Evolutionary conservation across 305 asterid genomes (phyloP).

Genomic region (Nicotiana rustica): DNA sequence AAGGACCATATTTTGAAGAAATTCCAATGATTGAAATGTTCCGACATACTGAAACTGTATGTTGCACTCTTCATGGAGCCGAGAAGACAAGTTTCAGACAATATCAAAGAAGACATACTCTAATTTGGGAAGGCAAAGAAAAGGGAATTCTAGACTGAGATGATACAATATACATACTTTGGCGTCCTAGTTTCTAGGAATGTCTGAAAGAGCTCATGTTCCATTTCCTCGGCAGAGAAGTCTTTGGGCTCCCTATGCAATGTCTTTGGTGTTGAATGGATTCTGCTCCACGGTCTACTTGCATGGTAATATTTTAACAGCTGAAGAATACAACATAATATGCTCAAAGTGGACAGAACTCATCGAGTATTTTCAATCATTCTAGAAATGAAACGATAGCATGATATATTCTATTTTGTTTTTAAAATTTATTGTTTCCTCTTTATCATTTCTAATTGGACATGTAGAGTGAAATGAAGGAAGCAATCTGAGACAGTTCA

Average conservation of each 20-base stretch:
- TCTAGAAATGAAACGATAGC: background rate
- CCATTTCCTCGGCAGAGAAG: constrained; percentile 58
- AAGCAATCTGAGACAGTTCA: background rate
- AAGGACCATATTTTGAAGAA: too few species aligned
- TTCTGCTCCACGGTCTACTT: constrained; percentile 71
- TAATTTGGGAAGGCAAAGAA: background rate
- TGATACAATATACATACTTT: constrained; percentile 50
- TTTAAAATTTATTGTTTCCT: background rate
- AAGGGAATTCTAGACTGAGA: background rate
- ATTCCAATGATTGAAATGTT: background rate
- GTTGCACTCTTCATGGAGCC: background rate
- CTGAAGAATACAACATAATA: constrained; percentile 46
- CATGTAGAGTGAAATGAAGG: background rate
- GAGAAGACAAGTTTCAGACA: background rate
- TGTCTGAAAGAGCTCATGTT: constrained; percentile 53
- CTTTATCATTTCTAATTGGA: background rate
- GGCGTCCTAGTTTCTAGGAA: constrained; percentile 53
- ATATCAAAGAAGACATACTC: constrained; percentile 13
- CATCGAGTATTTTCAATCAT: background rate
- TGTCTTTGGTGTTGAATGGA: constrained; percentile 43
- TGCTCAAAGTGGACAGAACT: constrained; percentile 18
- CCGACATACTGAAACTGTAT: background rate
- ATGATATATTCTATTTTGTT: background rate
- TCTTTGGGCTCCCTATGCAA: constrained; percentile 50
- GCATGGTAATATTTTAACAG: constrained; percentile 54